Evolutionary conservation across 2,329 filamentous ascomycete genomes (phyloP).

Genomic region (Sarocladiaceae sp.): DNA sequence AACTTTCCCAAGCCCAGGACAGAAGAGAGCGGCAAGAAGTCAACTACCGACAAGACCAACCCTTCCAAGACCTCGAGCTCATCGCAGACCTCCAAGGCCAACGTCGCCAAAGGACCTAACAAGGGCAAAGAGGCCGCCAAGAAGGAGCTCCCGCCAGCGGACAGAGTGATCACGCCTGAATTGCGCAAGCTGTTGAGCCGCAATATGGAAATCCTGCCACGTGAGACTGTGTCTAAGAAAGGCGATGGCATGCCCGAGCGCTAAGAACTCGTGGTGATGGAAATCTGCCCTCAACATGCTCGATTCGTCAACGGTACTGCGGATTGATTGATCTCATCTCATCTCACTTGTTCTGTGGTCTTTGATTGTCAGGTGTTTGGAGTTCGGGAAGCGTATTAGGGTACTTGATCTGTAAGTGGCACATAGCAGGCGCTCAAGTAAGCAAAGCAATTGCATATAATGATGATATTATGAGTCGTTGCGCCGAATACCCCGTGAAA

Average conservation of each 20-base stretch:
- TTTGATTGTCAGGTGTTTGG: background rate
- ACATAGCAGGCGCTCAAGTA: background rate
- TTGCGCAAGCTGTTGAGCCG: constrained; percentile 46
- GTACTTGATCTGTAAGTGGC: too few species aligned
- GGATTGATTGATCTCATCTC: background rate
- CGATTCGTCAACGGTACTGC: too few species aligned
- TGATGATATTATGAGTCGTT: background rate
- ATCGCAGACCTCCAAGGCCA: constrained; percentile 9
- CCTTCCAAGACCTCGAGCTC: constrained; percentile 11
- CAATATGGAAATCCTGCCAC: constrained; percentile 37
- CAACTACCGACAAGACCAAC: constrained; percentile 4
- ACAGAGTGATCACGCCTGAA: constrained; percentile 51
- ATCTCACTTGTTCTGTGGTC: too few species aligned
- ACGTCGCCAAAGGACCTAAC: constrained; percentile 5
- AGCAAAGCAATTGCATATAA: background rate
- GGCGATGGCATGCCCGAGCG: constrained; percentile 29
- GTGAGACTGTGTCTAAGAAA: constrained; percentile 27
- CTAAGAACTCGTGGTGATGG: constrained; percentile 13
- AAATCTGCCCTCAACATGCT: too few species aligned
- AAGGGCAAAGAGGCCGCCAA: constrained; percentile 25
- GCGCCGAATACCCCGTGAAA: too few species aligned
- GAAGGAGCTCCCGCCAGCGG: constrained; percentile 19
- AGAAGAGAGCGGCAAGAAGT: constrained; percentile 14
- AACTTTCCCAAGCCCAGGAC: constrained; percentile 61
- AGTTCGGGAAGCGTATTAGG: background rate